A percentile compares a stretch with the other conserved stretches of the same genome.
These are phyloP conservation scores for Aquilaria yunnanensis DNA, from an alignment of 345 rosid species.

Conservation along the genomic window DNA sequence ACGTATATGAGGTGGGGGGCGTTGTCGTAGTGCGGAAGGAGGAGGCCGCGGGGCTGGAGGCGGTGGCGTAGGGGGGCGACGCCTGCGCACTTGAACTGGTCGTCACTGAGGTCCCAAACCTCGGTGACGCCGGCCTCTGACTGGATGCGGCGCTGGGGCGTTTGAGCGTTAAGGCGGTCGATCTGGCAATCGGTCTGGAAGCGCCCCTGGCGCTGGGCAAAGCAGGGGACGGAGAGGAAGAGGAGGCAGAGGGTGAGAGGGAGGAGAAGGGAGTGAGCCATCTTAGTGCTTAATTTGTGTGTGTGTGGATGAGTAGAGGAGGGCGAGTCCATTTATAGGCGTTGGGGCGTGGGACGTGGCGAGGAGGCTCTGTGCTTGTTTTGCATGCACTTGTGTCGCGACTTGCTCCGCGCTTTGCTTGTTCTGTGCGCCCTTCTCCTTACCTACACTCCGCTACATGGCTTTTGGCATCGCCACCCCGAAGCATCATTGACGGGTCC, in stretches of 20 bases:
- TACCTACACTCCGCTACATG: no score
- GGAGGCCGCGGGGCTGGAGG: constrained; percentile 26
- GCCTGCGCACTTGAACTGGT: constrained; percentile 38
- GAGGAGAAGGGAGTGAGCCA: constrained; percentile 11
- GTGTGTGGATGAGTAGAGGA: no score
- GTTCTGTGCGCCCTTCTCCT: no score
- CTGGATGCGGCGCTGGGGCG: constrained; percentile 23
- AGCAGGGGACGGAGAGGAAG: neutral
- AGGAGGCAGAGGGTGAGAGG: constrained; percentile 6
- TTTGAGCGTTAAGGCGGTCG: constrained; percentile 19
- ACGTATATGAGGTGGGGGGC: constrained; percentile 36
- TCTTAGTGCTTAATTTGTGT: neutral
- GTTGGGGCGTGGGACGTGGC: no score
- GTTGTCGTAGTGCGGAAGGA: constrained; percentile 33
- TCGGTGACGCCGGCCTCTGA: constrained; percentile 41
- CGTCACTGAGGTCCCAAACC: constrained; percentile 32
- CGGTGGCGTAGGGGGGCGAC: constrained; percentile 33
- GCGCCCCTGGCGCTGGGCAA: constrained; percentile 12
- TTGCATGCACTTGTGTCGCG: no score
- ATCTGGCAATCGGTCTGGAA: constrained; percentile 26
- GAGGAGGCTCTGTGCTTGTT: no score
- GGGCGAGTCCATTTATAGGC: no score
- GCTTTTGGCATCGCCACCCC: no score
- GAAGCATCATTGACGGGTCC: no score
- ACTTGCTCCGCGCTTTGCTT: no score